These are phyloP conservation scores for Claviceps digitariae DNA, from an alignment of 2,329 filamentous ascomycete species.

Conservation along the genomic window DNA sequence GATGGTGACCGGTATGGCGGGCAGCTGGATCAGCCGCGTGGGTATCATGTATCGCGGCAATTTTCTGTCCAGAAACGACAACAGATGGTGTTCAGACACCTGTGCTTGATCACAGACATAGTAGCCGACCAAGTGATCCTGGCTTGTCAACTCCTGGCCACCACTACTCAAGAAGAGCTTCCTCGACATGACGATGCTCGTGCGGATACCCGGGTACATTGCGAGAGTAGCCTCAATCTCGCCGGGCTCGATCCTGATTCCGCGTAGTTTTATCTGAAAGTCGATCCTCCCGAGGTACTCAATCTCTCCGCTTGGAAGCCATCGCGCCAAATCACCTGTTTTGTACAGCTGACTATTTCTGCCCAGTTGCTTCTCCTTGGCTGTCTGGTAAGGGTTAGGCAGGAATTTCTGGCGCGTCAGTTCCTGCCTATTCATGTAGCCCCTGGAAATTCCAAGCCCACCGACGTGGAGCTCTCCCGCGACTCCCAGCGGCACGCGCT, in stretches of 20 bases:
- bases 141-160: not conserved
- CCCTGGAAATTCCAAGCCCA: not conserved
- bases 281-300: slow-evolving; percentile 2
- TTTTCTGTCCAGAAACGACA: slow-evolving; percentile 2
- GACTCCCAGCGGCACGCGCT: not conserved
- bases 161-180: not conserved
- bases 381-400: not conserved
- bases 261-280: slow-evolving; percentile 2
- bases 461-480: not conserved
- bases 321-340: slow-evolving; percentile 1
- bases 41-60: not conserved
- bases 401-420: slow-evolving; percentile 1
- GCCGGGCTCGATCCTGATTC: slow-evolving; percentile 1
- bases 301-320: slow-evolving; percentile 1
- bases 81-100: not conserved
- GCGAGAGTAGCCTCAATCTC: slow-evolving; percentile 1
- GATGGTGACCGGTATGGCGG: slow-evolving; percentile 1
- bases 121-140: slow-evolving; percentile 2
- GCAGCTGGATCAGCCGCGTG: not conserved
- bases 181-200: not conserved
- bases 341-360: not conserved
- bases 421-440: slow-evolving; percentile 2
- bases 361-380: not conserved
- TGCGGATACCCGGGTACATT: not conserved
- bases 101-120: not conserved